Evolutionary conservation across 129 eudicot species (phyloP), one percentile per base, ranked within the genome.

Genomic region (Pittosporum tobira): DNA sequence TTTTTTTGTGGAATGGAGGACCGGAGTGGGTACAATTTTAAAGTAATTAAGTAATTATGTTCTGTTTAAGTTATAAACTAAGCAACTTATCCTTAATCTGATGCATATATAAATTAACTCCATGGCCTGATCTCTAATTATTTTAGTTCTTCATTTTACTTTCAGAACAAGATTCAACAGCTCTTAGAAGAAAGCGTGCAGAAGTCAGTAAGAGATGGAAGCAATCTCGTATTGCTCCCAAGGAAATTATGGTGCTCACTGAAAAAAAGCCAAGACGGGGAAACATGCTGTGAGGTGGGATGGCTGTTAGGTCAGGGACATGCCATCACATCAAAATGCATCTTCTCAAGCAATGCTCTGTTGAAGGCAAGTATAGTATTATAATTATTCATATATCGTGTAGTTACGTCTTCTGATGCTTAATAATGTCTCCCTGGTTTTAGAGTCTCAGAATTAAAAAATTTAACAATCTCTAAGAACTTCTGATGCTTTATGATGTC

Each of bases 211-310:
- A 70, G 94, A 71, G 77, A 79, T 44, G 80, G 73, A 26, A 22
- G 44, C 14, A 57, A 69, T 70, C 60, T 87, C 48, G 59, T 81
- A 44, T 59, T 79, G 66, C 84, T 93, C 36, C 99, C 99, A 20
- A 88, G 65, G 75, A 76, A 93, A 46, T 73, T 93, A 45, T 93
- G 99, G 99, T 83, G 85, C 64, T 87, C 91, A 10, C 44, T 79
- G n/a, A 77, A 59, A 37, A 77, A 67, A 60, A 55, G 21, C 16
- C 78, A 75, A 48, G 64, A 74, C 42, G 89, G 81, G 3, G 93
- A 72, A 63, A 76, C 68, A 49, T 79, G 72, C 71, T 84, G 75
- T 52, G 91, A 87, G 74, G 94, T 79, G 37, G 99, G 99, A 47
- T 93, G 99, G 94, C 62, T 93, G 73, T 63, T 84, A 59, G 81